Percentiles rank a stretch among this genome's conserved stretches.
Evolutionary conservation across 192 early-diverging fungal species (phyloP).

Genomic region (Linnemannia elongata): DNA sequence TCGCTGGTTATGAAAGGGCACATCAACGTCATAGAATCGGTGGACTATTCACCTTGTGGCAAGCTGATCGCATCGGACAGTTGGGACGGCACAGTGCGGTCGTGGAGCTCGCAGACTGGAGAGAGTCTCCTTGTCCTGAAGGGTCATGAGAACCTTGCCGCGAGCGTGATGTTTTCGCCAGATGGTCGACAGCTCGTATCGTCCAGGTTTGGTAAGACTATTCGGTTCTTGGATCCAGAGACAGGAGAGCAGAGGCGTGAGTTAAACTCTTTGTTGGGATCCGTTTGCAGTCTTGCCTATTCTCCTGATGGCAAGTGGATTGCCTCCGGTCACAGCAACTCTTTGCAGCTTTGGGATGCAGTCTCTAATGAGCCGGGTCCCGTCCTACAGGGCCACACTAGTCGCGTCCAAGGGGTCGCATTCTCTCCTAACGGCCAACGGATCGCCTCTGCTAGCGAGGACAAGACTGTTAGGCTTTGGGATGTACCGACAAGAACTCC

Average conservation of each 20-base stretch:
- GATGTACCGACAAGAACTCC: neutral
- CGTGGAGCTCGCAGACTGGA: conserved; percentile 1
- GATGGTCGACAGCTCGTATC: neutral
- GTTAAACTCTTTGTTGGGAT: neutral
- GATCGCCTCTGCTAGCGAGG: neutral
- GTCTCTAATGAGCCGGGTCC: neutral
- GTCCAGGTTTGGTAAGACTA: neutral
- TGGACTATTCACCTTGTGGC: neutral
- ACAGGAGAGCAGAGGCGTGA: neutral
- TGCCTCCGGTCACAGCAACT: no score
- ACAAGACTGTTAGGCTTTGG: neutral
- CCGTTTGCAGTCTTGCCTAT: neutral
- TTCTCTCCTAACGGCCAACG: conserved; percentile 1
- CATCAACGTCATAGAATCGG: no score
- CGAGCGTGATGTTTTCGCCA: neutral
- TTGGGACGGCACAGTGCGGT: neutral
- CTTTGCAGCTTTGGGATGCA: neutral
- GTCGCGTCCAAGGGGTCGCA: neutral
- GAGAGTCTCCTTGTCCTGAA: neutral
- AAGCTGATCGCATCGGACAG: neutral
- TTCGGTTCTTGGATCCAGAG: neutral
- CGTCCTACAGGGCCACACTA: neutral
- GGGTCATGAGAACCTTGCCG: neutral
- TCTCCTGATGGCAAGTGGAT: neutral
- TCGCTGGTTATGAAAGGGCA: no score